Evolutionary conservation across 2,329 filamentous ascomycete species (phyloP).

Genomic region (Fusarium haematococcum): DNA sequence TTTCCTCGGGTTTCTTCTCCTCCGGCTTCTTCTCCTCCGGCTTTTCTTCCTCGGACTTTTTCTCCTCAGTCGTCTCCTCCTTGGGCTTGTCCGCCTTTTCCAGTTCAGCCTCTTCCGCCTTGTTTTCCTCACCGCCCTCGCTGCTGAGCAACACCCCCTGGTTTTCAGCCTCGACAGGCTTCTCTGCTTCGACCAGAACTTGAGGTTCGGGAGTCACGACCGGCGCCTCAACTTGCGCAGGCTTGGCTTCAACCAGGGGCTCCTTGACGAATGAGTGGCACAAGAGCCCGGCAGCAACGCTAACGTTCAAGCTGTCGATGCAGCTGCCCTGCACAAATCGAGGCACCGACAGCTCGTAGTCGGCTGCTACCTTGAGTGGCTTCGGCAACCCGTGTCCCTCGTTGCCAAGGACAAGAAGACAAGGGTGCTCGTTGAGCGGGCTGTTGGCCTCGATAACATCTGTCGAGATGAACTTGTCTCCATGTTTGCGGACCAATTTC

Average conservation of each 20-base stretch:
- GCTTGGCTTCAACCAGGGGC: slow-evolving; percentile 24
- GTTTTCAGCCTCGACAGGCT: background rate
- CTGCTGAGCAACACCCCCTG: background rate
- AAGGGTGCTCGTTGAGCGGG: slow-evolving; percentile 71
- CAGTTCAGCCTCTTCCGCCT: slow-evolving; percentile 4
- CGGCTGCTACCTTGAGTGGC: slow-evolving; percentile 72
- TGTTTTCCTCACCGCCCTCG: slow-evolving; percentile 4
- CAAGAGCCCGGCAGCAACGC: slow-evolving; percentile 84
- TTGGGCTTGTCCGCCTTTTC: slow-evolving; percentile 10
- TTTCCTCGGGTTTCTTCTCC: background rate
- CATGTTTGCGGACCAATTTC: slow-evolving; percentile 49
- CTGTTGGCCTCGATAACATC: slow-evolving; percentile 62
- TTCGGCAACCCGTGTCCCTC: slow-evolving; percentile 81
- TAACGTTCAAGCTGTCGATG: slow-evolving; percentile 94
- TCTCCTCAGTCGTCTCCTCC: slow-evolving; percentile 8
- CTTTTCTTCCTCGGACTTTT: slow-evolving; percentile 11
- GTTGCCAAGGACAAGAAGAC: slow-evolving; percentile 84
- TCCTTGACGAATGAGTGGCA: slow-evolving; percentile 74
- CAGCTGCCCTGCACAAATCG: slow-evolving; percentile 62
- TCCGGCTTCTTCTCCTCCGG: slow-evolving; percentile 3
- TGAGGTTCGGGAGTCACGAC: background rate
- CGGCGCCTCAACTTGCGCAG: background rate
- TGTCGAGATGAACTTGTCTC: slow-evolving; percentile 61
- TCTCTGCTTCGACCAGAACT: background rate
- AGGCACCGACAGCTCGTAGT: slow-evolving; percentile 75